Base-by-base conservation (phyloP, 176 grass and related monocot genomes). In the Ensete glaucum region DNA sequence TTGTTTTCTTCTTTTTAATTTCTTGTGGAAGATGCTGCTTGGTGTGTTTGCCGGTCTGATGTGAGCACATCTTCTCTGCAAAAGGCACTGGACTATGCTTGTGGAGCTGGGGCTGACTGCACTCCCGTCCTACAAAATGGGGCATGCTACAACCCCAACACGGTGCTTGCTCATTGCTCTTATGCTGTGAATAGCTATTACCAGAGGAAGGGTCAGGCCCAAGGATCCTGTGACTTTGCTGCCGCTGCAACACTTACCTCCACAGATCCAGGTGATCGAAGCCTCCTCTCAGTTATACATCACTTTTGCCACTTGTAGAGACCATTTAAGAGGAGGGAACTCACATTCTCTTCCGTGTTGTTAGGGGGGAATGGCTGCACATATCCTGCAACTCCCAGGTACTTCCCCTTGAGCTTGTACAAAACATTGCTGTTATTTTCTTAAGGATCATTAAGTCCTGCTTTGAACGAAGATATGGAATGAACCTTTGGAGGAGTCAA, bases 331-430 rank as follows among this genome's bases (percentile, higher is more conserved):
- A 62, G 7, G 20, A n/a, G 6, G 6, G 9, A n/a, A 15, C 20
- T 19, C 15, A 19, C 10, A 19, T 62, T 15, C 20, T 7, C 57
- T 19, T 62, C 17, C 17, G 8, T 5, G 60, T 62, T 76, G 74
- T 11, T 11, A 76, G 74, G 74, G 6, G 34, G 23, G n/a, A 23
- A 1, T 64, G 74, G 74, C 12, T 76, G 74, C 74, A 64, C 58
- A 15, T 76, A 76, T 76, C 74, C 74, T 62, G 56, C 74, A 50
- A 76, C 55, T 62, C 74, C 74, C 74, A 76, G 74, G 74, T 76
- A 60, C 51, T 26, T 22, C 34, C 34, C 34, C 22, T 53, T 16
- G 20, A 2, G 25, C 27, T 29, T 74, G 15, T 62, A 4, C 23
- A 59, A 57, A n/a, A 16, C 50, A 14, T 51, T 21, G 17, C n/a